Percentiles rank a stretch among this genome's conserved stretches.
phyloP scores from a whole-genome alignment of 495 filamentous ascomycete genomes.

The Penicillium desertorum region DNA sequence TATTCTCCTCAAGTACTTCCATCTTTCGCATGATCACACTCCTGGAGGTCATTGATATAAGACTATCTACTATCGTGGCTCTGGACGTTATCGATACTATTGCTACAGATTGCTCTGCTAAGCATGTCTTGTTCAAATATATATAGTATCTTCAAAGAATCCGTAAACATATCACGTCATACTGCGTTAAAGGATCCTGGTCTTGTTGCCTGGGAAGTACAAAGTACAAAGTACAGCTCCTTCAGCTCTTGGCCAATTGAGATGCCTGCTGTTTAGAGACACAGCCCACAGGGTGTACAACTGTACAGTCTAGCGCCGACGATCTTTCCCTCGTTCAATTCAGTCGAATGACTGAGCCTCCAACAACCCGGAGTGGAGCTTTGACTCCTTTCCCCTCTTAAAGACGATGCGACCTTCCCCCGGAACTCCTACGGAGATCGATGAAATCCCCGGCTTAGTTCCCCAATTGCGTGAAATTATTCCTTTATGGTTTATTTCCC shows the following conservation, averaged over 20 bases:
- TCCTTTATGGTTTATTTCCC: not conserved
- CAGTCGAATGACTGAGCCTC: not conserved
- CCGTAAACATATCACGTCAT: not conserved
- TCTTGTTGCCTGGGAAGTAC: not conserved
- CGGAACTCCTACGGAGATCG: constrained; percentile 30
- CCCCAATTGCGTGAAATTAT: too few relatives aligned
- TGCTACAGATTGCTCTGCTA: too few relatives aligned
- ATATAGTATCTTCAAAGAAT: too few relatives aligned
- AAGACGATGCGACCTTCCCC: constrained; percentile 21
- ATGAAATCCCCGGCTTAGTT: too few relatives aligned
- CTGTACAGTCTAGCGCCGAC: not conserved
- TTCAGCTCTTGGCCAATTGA: not conserved
- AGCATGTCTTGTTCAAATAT: too few relatives aligned
- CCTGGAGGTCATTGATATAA: too few relatives aligned
- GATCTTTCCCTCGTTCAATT: not conserved
- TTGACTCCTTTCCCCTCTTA: not conserved
- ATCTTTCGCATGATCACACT: not conserved
- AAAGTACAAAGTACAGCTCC: not conserved
- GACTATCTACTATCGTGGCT: too few relatives aligned
- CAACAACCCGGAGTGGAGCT: constrained; percentile 1
- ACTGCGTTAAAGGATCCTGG: not conserved
- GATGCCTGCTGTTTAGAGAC: not conserved
- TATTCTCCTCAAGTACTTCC: not conserved
- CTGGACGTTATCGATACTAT: too few relatives aligned
- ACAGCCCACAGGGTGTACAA: not conserved